A percentile compares a stretch with the other conserved stretches of the same genome.
Evolutionary conservation across 1,139 yeast genomes (phyloP).

Genomic region (Hemisphaericaspora xylofermentans): DNA sequence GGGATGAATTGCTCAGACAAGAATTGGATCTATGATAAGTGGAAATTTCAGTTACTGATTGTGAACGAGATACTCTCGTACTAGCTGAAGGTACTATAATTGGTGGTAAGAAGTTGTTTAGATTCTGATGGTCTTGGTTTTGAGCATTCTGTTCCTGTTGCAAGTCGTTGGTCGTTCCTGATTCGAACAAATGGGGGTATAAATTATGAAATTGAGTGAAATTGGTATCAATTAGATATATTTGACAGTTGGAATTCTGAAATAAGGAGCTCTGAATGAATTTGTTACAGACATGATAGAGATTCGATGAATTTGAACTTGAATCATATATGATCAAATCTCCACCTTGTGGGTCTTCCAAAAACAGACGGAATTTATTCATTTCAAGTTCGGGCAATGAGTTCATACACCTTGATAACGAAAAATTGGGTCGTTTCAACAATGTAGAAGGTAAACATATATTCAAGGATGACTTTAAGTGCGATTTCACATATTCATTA

Average conservation of each 20-base stretch:
- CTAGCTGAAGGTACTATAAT: constrained; percentile 13
- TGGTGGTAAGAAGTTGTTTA: constrained; percentile 14
- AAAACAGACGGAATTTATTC: constrained; percentile 19
- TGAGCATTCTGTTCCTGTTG: constrained; percentile 1
- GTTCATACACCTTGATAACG: constrained; percentile 53
- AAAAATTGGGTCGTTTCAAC: constrained; percentile 65
- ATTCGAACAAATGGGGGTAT: constrained; percentile 12
- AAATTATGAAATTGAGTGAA: constrained; percentile 15
- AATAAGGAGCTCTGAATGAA: constrained; percentile 28
- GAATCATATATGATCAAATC: constrained; percentile 29
- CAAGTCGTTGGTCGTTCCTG: background rate
- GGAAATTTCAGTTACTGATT: constrained; percentile 11
- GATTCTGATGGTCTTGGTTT: constrained; percentile 1
- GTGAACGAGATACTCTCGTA: constrained; percentile 9
- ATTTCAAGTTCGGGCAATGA: constrained; percentile 53
- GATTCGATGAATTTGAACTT: constrained; percentile 32
- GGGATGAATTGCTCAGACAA: constrained; percentile 6
- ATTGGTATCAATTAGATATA: constrained; percentile 16
- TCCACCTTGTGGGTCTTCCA: constrained; percentile 7
- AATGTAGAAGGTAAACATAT: constrained; percentile 78
- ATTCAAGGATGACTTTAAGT: constrained; percentile 58
- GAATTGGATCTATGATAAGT: constrained; percentile 5
- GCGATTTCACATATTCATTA: constrained; percentile 55
- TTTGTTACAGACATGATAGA: constrained; percentile 50
- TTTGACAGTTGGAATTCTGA: constrained; percentile 6